Conservation (phyloP, 148 eudicot genomes). For the Pharnaceum exiguum region DNA sequence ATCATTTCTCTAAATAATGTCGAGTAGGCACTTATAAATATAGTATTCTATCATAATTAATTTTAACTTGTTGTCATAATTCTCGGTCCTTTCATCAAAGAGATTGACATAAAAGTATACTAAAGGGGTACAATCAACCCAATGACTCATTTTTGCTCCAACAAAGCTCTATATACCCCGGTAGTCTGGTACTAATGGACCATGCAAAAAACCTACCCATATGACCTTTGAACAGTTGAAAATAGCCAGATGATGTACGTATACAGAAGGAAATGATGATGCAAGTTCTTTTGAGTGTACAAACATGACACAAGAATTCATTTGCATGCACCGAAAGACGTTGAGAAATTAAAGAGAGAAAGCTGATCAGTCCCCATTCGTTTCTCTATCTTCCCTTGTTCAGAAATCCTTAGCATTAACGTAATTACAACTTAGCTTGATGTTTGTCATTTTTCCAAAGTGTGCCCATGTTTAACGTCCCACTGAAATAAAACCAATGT, state of each 20-base stretch:
- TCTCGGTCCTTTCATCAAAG: not conserved
- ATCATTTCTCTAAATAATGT: too few relatives aligned
- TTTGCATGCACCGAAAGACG: constrained; percentile 30
- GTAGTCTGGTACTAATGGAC: too few relatives aligned
- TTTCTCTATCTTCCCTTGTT: constrained; percentile 9
- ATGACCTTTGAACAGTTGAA: not conserved
- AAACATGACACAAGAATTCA: constrained; percentile 1
- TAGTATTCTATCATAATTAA: not conserved
- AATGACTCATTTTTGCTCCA: not conserved
- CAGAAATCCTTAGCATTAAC: constrained; percentile 1
- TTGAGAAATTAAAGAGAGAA: not conserved
- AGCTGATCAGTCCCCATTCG: not conserved
- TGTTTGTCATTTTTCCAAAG: not conserved
- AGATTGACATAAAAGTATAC: too few relatives aligned
- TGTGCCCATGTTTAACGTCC: constrained; percentile 2
- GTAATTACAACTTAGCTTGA: not conserved
- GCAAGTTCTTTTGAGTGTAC: not conserved
- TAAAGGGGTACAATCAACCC: not conserved
- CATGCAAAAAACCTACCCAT: not conserved
- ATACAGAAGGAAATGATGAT: constrained; percentile 1
- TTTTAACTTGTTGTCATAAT: constrained; percentile 1
- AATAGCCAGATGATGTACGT: constrained; percentile 2
- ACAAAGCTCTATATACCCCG: not conserved
- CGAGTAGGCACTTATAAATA: too few relatives aligned
- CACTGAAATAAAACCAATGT: not conserved